phyloP scores from a whole-genome alignment of 2,329 filamentous ascomycete genomes.

The Phyllosticta paracitricarpa region DNA sequence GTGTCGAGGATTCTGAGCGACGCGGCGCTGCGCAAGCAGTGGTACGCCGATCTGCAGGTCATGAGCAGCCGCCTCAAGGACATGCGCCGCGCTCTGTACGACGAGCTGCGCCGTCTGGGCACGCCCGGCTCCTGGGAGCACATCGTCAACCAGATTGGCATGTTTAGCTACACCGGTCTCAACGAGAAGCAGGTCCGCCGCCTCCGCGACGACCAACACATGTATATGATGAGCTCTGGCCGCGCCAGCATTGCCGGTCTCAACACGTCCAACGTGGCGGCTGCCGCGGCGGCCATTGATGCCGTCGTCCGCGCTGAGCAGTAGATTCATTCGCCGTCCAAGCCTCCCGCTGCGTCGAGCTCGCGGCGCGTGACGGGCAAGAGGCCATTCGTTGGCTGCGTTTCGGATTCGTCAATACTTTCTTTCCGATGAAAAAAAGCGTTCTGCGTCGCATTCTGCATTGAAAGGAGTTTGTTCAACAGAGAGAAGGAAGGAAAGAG shows the following conservation, averaged over 20 bases:
- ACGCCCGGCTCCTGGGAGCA: slow-evolving; percentile 24
- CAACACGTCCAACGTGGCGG: slow-evolving; percentile 9
- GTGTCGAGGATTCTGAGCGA: slow-evolving; percentile 20
- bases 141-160: slow-evolving; percentile 28
- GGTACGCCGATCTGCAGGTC: slow-evolving; percentile 24
- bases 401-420: neutral
- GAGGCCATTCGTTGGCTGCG: neutral
- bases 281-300: slow-evolving; percentile 11
- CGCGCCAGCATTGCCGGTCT: slow-evolving; percentile 22
- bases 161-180: slow-evolving; percentile 33
- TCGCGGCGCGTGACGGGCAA: neutral
- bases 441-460: neutral
- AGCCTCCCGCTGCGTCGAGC: neutral
- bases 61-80: slow-evolving; percentile 26
- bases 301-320: slow-evolving; percentile 8
- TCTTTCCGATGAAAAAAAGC: neutral
- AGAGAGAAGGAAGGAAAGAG: neutral
- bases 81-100: slow-evolving; percentile 20
- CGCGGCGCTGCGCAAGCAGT: slow-evolving; percentile 17
- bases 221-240: slow-evolving; percentile 27
- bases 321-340: neutral
- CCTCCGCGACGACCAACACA: slow-evolving; percentile 23
- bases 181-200: slow-evolving; percentile 20
- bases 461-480: slow-evolving; percentile 7
- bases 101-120: slow-evolving; percentile 16